Conservation (phyloP, 2,329 filamentous ascomycete species). For the Monilinia fructicola region DNA sequence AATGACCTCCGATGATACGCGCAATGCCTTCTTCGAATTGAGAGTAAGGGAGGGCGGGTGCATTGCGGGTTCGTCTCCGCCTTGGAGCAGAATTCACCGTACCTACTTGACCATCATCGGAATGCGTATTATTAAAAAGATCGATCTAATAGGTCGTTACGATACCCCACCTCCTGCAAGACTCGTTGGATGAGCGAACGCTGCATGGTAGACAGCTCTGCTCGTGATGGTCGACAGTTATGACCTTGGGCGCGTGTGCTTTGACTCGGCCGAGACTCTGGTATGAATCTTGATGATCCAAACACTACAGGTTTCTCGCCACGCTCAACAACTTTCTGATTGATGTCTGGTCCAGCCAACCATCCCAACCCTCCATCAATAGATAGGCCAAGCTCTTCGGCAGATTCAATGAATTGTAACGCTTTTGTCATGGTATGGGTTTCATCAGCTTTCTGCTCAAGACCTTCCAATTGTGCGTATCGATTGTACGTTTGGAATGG, state of each 20-base stretch:
- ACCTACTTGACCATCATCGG: slow-evolving; percentile 14
- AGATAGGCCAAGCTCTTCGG: slow-evolving; percentile 64
- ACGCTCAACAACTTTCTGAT: slow-evolving; percentile 46
- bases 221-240: neutral
- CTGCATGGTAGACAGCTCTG: neutral
- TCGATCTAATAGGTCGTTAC: slow-evolving; percentile 27
- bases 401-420: slow-evolving; percentile 54
- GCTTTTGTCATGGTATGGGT: slow-evolving; percentile 60
- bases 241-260: too few relatives aligned
- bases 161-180: slow-evolving; percentile 36
- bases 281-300: slow-evolving; percentile 42
- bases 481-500: slow-evolving; percentile 58
- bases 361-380: slow-evolving; percentile 68
- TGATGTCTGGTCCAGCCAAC: slow-evolving; percentile 60
- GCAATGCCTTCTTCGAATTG: slow-evolving; percentile 9
- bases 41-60: neutral
- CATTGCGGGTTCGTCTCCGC: neutral
- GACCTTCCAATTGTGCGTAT: slow-evolving; percentile 57
- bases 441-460: slow-evolving; percentile 65
- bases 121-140: slow-evolving; percentile 5
- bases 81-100: slow-evolving; percentile 21
- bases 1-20: slow-evolving; percentile 3
- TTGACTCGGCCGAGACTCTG: slow-evolving; percentile 38
- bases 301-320: slow-evolving; percentile 48
- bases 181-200: slow-evolving; percentile 28